Evolutionary conservation across 495 filamentous ascomycete genomes (phyloP).

Genomic region (Penicillium coffeae): DNA sequence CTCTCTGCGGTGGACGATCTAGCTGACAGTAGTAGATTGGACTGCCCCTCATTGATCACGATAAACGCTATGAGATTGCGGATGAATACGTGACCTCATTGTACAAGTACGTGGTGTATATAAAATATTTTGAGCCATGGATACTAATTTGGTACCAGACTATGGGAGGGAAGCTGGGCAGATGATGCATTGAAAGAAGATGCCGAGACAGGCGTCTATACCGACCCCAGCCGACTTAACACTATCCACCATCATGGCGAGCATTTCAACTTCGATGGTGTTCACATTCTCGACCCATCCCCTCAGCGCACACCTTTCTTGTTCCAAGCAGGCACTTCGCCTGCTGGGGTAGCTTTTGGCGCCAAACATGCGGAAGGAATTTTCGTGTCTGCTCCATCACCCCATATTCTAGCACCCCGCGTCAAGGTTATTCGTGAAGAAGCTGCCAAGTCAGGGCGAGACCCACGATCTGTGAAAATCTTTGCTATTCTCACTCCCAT

Average conservation of each 20-base stretch:
- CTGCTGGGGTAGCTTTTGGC: conserved; percentile 47
- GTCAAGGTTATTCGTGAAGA: conserved; percentile 9
- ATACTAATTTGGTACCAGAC: conserved; percentile 5
- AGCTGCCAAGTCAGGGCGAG: conserved; percentile 23
- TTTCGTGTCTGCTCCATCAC: conserved; percentile 43
- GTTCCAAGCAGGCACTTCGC: conserved; percentile 47
- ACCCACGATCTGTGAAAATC: conserved; percentile 36
- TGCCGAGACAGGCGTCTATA: conserved; percentile 36
- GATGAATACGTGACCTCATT: conserved; percentile 50
- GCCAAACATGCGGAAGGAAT: conserved; percentile 53
- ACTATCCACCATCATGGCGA: conserved; percentile 49
- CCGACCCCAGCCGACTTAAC: conserved; percentile 43
- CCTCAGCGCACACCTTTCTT: conserved; percentile 54
- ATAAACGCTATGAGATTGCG: conserved; percentile 49
- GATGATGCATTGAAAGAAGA: conserved; percentile 42
- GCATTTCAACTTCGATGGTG: conserved; percentile 43
- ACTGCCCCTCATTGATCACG: conserved; percentile 29
- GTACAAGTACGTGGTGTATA: conserved; percentile 27
- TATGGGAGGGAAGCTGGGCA: conserved; percentile 54
- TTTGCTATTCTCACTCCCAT: conserved; percentile 36
- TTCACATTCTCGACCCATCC: conserved; percentile 46
- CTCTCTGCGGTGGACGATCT: neutral
- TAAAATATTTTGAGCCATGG: no score
- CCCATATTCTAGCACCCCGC: conserved; percentile 6
- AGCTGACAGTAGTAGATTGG: conserved; percentile 6